Evolutionary conservation across 2,329 filamentous ascomycete species (phyloP).

Genomic region (Cladosporium sp.): DNA sequence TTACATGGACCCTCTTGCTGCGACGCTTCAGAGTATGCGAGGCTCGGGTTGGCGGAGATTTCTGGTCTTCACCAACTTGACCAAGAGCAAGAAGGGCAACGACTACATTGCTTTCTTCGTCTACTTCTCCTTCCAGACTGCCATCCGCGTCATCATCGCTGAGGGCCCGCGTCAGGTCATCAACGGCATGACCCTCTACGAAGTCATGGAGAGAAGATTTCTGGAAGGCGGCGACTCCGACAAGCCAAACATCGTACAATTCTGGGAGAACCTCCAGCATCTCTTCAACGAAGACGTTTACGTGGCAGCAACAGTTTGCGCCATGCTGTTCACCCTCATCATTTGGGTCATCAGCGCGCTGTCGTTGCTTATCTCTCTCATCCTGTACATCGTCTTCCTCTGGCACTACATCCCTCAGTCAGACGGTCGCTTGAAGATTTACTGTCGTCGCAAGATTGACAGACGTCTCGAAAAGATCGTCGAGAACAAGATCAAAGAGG

Average conservation of each 20-base stretch:
- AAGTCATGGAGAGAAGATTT: conserved; percentile 73
- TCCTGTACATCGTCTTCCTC: conserved; percentile 83
- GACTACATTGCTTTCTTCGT: conserved; percentile 89
- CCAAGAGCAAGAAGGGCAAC: conserved; percentile 82
- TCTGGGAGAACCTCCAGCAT: conserved; percentile 73
- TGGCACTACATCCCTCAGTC: conserved; percentile 83
- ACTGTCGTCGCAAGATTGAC: conserved; percentile 90
- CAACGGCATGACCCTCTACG: conserved; percentile 82
- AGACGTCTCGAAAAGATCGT: conserved; percentile 78
- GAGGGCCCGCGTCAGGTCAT: conserved; percentile 88
- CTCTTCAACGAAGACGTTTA: conserved; percentile 68
- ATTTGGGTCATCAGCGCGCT: conserved; percentile 82
- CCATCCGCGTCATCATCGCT: conserved; percentile 82
- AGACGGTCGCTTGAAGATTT: conserved; percentile 74
- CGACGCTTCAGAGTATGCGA: conserved; percentile 76
- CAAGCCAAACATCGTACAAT: conserved; percentile 61
- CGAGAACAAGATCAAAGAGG: conserved; percentile 78
- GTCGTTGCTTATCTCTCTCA: conserved; percentile 61
- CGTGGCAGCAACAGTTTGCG: conserved; percentile 75
- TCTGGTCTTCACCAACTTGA: conserved; percentile 84
- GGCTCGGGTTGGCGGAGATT: conserved; percentile 80
- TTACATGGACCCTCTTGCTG: conserved; percentile 83
- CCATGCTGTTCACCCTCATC: conserved; percentile 87
- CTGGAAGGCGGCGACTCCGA: conserved; percentile 52
- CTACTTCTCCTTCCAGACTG: conserved; percentile 78